Conservation (phyloP, 2,329 filamentous ascomycete genomes). For the Fusarium caatingaense region DNA sequence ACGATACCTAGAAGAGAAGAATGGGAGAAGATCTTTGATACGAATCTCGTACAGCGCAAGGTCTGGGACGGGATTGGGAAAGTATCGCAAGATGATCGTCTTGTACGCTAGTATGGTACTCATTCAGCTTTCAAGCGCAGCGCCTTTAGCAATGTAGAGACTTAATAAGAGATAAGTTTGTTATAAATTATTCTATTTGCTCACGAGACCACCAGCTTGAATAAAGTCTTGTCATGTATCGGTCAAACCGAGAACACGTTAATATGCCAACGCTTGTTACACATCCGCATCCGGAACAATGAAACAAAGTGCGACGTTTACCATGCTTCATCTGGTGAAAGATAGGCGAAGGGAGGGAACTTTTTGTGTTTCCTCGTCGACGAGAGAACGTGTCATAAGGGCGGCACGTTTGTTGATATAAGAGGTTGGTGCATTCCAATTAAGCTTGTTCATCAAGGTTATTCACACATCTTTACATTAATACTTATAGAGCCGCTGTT, state of each 20-base stretch:
- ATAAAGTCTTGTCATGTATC: background rate
- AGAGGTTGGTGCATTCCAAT: background rate
- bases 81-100: background rate
- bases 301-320: conserved; percentile 4
- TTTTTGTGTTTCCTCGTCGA: conserved; percentile 6
- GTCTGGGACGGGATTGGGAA: background rate
- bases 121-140: too few relatives aligned
- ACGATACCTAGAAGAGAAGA: background rate
- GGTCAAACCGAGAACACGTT: background rate
- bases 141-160: background rate
- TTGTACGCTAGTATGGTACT: too few relatives aligned
- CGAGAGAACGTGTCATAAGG: background rate
- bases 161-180: background rate
- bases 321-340: conserved; percentile 34
- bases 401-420: background rate
- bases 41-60: background rate
- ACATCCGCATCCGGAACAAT: conserved; percentile 29
- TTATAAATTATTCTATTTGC: background rate
- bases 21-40: background rate
- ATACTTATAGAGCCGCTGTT: background rate
- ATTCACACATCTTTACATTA: background rate
- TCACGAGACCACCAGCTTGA: background rate
- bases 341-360: conserved; percentile 3
- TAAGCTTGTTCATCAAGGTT: background rate
- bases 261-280: background rate